Percentiles rank a stretch among this genome's conserved stretches.
phyloP scores from a whole-genome alignment of 768 basidiomycete species.

The Butyriboletus loyo region DNA sequence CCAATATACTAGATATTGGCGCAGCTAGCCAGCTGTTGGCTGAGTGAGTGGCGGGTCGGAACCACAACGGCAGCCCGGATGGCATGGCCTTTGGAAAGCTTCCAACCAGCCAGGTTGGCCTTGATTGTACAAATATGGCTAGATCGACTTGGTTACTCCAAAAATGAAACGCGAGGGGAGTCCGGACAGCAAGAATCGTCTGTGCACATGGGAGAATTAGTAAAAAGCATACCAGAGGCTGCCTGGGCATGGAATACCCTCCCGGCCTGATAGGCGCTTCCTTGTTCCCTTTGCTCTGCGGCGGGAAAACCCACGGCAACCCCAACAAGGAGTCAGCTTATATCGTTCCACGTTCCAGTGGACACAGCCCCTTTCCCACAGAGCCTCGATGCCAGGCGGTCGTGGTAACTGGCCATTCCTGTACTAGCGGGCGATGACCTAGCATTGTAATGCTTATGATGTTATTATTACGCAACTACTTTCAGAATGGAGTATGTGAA shows the following conservation, averaged over 20 bases:
- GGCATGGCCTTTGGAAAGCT: neutral
- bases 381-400: neutral
- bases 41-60: neutral
- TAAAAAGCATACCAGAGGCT: neutral
- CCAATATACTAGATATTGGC: neutral
- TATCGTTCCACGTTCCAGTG: neutral
- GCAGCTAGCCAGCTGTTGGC: neutral
- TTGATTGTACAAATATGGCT: neutral
- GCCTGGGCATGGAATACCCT: constrained; percentile 6
- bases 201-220: neutral
- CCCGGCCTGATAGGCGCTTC: neutral
- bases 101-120: neutral
- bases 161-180: neutral
- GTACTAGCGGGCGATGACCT: neutral
- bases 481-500: no score
- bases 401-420: neutral
- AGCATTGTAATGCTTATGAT: neutral
- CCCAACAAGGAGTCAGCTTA: neutral
- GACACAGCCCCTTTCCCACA: neutral
- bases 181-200: neutral
- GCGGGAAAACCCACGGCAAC: neutral
- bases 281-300: neutral
- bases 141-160: neutral
- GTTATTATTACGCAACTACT: neutral
- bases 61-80: neutral